phyloP scores from a whole-genome alignment of 139 green algal genomes.

The Coccomyxa sp. region DNA sequence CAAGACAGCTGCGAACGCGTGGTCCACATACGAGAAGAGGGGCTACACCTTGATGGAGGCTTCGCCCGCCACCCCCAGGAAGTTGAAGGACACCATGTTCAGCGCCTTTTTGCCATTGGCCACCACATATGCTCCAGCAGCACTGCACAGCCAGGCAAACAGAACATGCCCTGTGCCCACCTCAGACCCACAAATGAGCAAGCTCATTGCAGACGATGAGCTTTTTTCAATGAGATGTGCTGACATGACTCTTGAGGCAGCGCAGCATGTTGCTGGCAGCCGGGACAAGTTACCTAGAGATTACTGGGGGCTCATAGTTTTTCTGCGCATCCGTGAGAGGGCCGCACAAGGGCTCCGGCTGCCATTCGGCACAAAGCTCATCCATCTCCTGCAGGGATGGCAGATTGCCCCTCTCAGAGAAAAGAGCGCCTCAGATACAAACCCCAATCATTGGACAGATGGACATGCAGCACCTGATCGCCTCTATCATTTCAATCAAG shows the following conservation, averaged over 20 bases:
- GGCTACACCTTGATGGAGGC: constrained; percentile 29
- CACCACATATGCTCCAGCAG: constrained; percentile 14
- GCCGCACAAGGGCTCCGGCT: constrained; percentile 72
- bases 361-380: constrained; percentile 80
- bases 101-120: constrained; percentile 53
- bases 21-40: too few species aligned
- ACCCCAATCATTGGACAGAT: neutral
- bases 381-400: constrained; percentile 71
- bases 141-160: constrained; percentile 1
- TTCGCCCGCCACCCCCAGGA: constrained; percentile 72
- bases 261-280: neutral
- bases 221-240: neutral
- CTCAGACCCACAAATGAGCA: neutral
- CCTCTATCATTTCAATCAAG: neutral
- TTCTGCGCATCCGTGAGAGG: constrained; percentile 24
- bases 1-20: too few species aligned
- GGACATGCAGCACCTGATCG: neutral
- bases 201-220: too few species aligned
- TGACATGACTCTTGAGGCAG: too few species aligned
- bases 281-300: constrained; percentile 29
- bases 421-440: too few species aligned
- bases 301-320: constrained; percentile 38
- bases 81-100: constrained; percentile 83
- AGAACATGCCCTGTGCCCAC: neutral
- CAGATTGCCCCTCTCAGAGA: too few species aligned